These are phyloP conservation scores for Sporothrix variecibatus DNA, from an alignment of 2,329 filamentous ascomycete genomes.

Conservation along the genomic window DNA sequence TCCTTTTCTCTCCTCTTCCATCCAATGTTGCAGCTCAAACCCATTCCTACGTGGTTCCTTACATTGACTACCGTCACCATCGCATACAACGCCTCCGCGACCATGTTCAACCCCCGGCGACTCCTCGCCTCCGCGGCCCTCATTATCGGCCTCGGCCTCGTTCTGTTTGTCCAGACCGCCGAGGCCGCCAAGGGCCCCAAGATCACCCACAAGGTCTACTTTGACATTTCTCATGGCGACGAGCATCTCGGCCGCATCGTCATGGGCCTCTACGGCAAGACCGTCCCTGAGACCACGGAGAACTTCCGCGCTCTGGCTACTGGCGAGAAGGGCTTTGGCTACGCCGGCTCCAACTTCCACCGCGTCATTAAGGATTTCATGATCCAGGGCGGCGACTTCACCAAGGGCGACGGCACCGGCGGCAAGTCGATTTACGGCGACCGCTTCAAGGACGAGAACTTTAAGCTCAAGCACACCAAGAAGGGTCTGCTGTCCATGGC, in stretches of 20 bases:
- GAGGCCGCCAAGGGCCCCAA: conserved; percentile 83
- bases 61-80: conserved; percentile 6
- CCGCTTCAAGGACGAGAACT: conserved; percentile 89
- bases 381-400: conserved; percentile 91
- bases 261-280: conserved; percentile 85
- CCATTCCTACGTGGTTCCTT: conserved; percentile 24
- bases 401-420: conserved; percentile 76
- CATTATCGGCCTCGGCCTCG: conserved; percentile 71
- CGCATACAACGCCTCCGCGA: conserved; percentile 15
- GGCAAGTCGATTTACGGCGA: conserved; percentile 87
- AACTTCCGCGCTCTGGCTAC: conserved; percentile 81
- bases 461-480: conserved; percentile 91
- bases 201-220: conserved; percentile 94
- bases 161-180: conserved; percentile 73
- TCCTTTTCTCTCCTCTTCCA: not conserved
- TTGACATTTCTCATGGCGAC: conserved; percentile 78
- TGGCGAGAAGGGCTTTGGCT: conserved; percentile 84
- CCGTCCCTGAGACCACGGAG: conserved; percentile 72
- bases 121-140: conserved; percentile 72
- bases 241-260: conserved; percentile 73
- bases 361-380: conserved; percentile 89
- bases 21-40: conserved; percentile 14
- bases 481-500: conserved; percentile 82
- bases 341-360: conserved; percentile 81
- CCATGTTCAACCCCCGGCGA: conserved; percentile 74